These are phyloP conservation scores for Hortiboletus rubellus DNA, from an alignment of 1,284 basidiomycete species.

Conservation along the genomic window DNA sequence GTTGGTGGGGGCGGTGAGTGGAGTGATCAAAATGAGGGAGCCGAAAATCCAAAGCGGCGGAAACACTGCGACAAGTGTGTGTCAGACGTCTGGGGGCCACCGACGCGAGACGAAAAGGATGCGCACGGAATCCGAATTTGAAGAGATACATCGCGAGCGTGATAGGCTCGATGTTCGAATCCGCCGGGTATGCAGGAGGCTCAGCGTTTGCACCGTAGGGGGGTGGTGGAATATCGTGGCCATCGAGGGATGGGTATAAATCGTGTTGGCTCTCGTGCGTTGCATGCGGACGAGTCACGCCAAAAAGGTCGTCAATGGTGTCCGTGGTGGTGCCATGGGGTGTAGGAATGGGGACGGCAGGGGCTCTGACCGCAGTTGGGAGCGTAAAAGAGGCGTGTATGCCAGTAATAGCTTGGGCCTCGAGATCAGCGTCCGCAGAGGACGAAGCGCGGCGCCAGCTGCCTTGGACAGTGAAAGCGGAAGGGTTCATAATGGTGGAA, in stretches of 20 bases:
- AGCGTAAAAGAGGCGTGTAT: slow-evolving; percentile 2
- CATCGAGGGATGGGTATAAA: neutral
- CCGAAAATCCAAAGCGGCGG: slow-evolving; percentile 54
- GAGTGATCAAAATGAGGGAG: slow-evolving; percentile 43
- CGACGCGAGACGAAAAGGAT: neutral
- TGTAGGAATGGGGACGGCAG: slow-evolving; percentile 3
- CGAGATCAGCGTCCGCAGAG: slow-evolving; percentile 7
- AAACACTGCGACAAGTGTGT: slow-evolving; percentile 39
- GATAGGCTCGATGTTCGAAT: slow-evolving; percentile 17
- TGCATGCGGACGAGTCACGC: slow-evolving; percentile 11
- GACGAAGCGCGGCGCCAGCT: slow-evolving; percentile 17
- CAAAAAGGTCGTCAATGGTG: slow-evolving; percentile 22
- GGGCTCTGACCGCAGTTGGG: slow-evolving; percentile 2
- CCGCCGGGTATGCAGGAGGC: slow-evolving; percentile 26
- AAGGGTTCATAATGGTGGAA: neutral
- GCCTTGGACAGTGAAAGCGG: slow-evolving; percentile 9
- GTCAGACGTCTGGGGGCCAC: neutral
- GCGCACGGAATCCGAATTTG: slow-evolving; percentile 33
- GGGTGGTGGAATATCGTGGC: slow-evolving; percentile 16
- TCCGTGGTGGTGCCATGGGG: slow-evolving; percentile 5
- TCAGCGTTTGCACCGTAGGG: slow-evolving; percentile 21
- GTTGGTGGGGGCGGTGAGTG: slow-evolving; percentile 37
- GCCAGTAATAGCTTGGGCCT: slow-evolving; percentile 19
- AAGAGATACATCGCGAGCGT: slow-evolving; percentile 36
- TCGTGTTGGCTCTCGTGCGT: slow-evolving; percentile 25